Base-by-base conservation (phyloP, 768 basidiomycete species). In the Tulasnella sp. region DNA sequence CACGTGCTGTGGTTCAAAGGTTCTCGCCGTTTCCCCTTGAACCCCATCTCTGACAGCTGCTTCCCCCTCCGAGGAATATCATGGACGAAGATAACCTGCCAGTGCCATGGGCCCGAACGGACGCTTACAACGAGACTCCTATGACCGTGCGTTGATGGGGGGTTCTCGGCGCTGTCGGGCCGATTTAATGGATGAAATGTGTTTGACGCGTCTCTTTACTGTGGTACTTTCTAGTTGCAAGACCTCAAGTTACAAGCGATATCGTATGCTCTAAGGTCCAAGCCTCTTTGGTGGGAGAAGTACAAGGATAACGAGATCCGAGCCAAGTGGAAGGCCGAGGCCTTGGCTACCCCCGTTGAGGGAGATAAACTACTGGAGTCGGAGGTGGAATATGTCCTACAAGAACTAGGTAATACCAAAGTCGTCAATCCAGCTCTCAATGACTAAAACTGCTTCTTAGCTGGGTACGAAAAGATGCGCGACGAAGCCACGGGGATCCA, bases 361-460 rank as follows among this genome's bases (percentile, higher is more conserved):
- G 36, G 44, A 17, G 52, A 59, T 29, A 72, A 41, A 37, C 9
- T 72, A 7, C 12, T 16, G 5, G 62, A 39, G 39, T 7, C 34
- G 2, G 71, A 72, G 36, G 71, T 64, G 29, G 62, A 72, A 17
- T 72, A 63, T 64, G 71, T 72, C n/a, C 32, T 72, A 19, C 62
- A 63, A 8, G 71, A 72, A 32, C 52, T 59, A 22, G 52, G 52
- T 59, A 59, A 59, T 22, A 22, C n/a, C 44, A n/a, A 22, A 7
- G 26, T 22, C 5, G 26, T n/a, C n/a, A n/a, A n/a, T n/a, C 19
- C 5, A 7, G 12, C n/a, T 22, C n/a, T 22, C 44, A n/a, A 22
- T n/a, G n/a, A 22, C n/a, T 19, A 22, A 47, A 47, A 7, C 16
- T 7, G 40, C 40, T 7, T 40, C 40, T 39, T 71, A 40, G 71